Evolutionary conservation across 202 grass and related monocot species (phyloP).

Genomic region (Schoenoplectus tabernaemontani): DNA sequence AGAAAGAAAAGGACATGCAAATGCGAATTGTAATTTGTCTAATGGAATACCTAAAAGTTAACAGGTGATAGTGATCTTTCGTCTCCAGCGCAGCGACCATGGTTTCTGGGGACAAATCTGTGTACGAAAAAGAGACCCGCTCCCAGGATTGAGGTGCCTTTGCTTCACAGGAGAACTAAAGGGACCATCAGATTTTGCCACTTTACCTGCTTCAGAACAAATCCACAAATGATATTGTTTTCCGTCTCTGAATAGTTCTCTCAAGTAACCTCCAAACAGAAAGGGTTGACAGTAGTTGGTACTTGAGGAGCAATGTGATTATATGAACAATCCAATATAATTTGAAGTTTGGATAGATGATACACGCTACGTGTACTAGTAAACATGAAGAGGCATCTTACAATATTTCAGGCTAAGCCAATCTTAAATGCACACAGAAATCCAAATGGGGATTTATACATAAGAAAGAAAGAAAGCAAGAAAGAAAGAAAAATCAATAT

Average conservation of each 20-base stretch:
- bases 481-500: neutral
- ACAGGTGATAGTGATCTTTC: neutral
- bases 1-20: constrained; percentile 1
- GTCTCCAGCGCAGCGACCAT: neutral
- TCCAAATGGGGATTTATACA: neutral
- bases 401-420: neutral
- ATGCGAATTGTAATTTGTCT: constrained; percentile 12
- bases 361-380: neutral
- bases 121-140: neutral
- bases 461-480: neutral
- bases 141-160: neutral
- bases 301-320: neutral
- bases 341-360: neutral
- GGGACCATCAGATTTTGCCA: neutral
- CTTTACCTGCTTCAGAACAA: neutral
- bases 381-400: neutral
- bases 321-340: neutral
- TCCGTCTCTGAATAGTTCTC: neutral
- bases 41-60: neutral
- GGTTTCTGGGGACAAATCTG: neutral
- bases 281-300: neutral
- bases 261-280: neutral
- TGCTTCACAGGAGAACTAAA: neutral
- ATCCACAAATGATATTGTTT: neutral
- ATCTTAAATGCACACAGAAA: constrained; percentile 7